Evolutionary conservation across 2,329 filamentous ascomycete species (phyloP).

Genomic region (Ophidiomyces ophidiicola): DNA sequence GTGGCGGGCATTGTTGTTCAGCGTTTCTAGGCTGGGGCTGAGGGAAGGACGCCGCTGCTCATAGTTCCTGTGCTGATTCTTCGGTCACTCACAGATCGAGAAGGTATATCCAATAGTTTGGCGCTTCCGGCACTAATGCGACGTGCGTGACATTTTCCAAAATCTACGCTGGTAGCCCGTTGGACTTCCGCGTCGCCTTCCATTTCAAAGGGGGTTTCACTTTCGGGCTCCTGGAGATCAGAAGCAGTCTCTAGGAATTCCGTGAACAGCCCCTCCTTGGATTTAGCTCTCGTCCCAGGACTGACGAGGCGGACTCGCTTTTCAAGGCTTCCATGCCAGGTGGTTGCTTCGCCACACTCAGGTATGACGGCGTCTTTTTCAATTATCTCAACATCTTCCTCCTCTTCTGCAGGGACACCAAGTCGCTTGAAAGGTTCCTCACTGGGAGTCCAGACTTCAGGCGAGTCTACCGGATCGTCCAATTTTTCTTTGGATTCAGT

Average conservation of each 20-base stretch:
- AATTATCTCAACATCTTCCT: conserved; percentile 5
- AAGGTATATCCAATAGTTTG: conserved; percentile 54
- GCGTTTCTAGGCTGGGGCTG: not conserved
- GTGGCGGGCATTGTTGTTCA: not conserved
- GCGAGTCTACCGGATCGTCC: conserved; percentile 43
- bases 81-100: conserved; percentile 44
- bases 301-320: conserved; percentile 55
- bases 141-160: conserved; percentile 52
- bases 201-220: conserved; percentile 25
- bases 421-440: conserved; percentile 61
- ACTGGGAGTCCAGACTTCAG: conserved; percentile 56
- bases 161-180: conserved; percentile 59
- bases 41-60: conserved; percentile 10
- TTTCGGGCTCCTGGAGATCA: conserved; percentile 26
- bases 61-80: conserved; percentile 11
- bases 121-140: conserved; percentile 70
- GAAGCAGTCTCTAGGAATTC: conserved; percentile 33
- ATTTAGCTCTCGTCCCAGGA: conserved; percentile 45
- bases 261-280: conserved; percentile 48
- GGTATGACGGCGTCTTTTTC: conserved; percentile 39
- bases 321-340: conserved; percentile 41
- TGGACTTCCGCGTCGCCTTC: conserved; percentile 35
- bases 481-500: conserved; percentile 33
- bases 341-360: conserved; percentile 26
- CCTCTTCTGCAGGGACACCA: conserved; percentile 35